A percentile compares a stretch with the other conserved stretches of the same genome.
These are phyloP conservation scores for Rhodotorula sp. DNA, from an alignment of 1,284 basidiomycete species.

Conservation along the genomic window DNA sequence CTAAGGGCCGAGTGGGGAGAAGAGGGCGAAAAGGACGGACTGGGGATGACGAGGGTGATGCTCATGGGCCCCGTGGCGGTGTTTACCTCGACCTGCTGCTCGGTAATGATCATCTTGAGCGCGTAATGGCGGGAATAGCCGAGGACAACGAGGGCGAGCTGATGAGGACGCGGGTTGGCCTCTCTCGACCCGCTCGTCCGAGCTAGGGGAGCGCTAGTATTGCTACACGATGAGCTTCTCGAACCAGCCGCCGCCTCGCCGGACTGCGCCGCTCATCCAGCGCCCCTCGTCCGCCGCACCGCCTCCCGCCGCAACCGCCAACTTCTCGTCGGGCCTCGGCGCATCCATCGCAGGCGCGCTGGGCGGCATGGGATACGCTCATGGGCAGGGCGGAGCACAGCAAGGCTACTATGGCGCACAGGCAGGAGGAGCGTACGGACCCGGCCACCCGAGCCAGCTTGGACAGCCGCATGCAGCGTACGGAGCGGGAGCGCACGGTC, in stretches of 20 bases:
- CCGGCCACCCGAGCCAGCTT: conserved; percentile 1
- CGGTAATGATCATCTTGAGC: conserved; percentile 26
- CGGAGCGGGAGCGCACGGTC: no score
- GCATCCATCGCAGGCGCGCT: conserved; percentile 28
- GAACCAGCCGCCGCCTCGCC: background rate
- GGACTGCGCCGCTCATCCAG: conserved; percentile 16
- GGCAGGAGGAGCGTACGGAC: no score
- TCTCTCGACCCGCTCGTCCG: background rate
- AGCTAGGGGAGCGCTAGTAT: background rate
- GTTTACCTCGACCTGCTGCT: conserved; percentile 11
- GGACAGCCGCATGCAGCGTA: background rate
- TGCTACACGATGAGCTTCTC: conserved; percentile 2
- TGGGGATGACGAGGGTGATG: conserved; percentile 72
- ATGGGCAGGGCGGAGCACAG: background rate
- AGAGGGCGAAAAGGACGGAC: conserved; percentile 13
- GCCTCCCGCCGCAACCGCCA: background rate
- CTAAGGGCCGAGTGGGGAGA: background rate
- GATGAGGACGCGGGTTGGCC: background rate
- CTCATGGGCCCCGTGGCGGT: conserved; percentile 61
- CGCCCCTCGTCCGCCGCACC: conserved; percentile 1
- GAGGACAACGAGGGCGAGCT: background rate
- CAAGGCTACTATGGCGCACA: background rate
- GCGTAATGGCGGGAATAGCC: background rate
- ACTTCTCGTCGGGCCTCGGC: conserved; percentile 9
- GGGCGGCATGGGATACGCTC: conserved; percentile 23